Evolutionary conservation across 352 stramenopile genomes (phyloP).

Genomic region (Peronospora destructor): DNA sequence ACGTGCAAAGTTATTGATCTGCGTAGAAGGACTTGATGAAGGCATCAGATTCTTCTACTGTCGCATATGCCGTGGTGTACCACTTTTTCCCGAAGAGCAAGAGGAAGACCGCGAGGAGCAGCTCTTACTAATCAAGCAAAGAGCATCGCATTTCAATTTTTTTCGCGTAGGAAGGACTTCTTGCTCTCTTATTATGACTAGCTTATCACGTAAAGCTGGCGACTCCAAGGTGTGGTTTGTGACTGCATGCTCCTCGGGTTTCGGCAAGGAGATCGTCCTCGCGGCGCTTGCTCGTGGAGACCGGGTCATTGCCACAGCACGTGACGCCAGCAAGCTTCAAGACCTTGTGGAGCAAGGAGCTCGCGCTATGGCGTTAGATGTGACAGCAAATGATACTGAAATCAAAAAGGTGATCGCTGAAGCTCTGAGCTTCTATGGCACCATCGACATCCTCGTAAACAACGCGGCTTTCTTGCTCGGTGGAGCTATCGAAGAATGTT

Average conservation of each 20-base stretch:
- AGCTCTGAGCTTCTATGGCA: constrained; percentile 32
- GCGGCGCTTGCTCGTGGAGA: constrained; percentile 37
- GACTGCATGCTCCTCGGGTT: constrained; percentile 43
- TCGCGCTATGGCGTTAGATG: constrained; percentile 29
- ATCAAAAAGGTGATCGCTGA: constrained; percentile 25
- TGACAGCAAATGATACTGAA: constrained; percentile 33
- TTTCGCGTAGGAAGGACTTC: constrained; percentile 5
- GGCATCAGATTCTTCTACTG: too few species aligned
- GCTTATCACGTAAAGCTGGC: constrained; percentile 7
- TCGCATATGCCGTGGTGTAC: too few species aligned
- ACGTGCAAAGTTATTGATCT: too few species aligned
- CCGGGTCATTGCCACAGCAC: constrained; percentile 43
- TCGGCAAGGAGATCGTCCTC: constrained; percentile 40
- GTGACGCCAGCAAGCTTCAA: constrained; percentile 29
- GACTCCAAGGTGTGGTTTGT: constrained; percentile 43
- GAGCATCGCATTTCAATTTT: not conserved
- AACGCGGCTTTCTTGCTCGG: constrained; percentile 41
- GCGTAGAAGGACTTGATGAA: too few species aligned
- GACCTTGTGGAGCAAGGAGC: constrained; percentile 30
- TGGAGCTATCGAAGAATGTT: constrained; percentile 42
- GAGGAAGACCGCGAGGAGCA: too few species aligned
- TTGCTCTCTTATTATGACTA: constrained; percentile 10
- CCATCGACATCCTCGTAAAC: constrained; percentile 50
- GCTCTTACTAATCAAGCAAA: too few species aligned
- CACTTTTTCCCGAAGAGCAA: too few species aligned